Evolutionary conservation across 2,329 filamentous ascomycete species (phyloP), one percentile per base, ranked within the genome.

Genomic region (Colletotrichum truncatum): DNA sequence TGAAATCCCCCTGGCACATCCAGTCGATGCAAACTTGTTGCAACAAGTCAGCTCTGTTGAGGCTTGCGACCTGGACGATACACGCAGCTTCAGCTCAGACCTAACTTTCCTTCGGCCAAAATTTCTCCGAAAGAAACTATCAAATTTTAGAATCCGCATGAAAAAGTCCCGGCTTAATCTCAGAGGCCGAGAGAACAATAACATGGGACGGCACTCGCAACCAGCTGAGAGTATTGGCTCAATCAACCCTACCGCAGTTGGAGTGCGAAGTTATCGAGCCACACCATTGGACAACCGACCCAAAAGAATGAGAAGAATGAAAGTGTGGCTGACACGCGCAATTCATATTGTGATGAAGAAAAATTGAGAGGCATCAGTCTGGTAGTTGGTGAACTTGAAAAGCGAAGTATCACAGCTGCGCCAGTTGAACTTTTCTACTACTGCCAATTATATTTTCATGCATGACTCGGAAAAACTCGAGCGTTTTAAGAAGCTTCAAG

Each of bases 111-210:
- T 52, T 21, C 54, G 49, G 2, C 60, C 64, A 5, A 32, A 38
- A 6, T 28, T 54, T n/a, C 43, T 68, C 12, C 64, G 55, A 9
- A 68, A 68, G 55, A 68, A 68, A 14, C 52, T 68, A 5, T 68
- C 67, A 6, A 46, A 67, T 18, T 21, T 68, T 23, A 67, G 48
- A n/a, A 41, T 65, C 26, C 64, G 65, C 39, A 52, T 68, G 11
- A 54, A 46, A 12, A 56, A 52, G 28, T 67, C 67, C 36, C 60
- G 59, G 7, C 46, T 60, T 14, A 64, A 67, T n/a, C 23, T 67
- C 23, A 52, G 51, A 30, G 46, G 49, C 6, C 39, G 49, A 9
- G 53, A 11, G 21, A 48, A 30, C 18, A 58, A 25, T n/a, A 23
- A 14, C 3, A 10, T 12, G 11, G 34, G n/a, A 6, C 21, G 39